phyloP scores from a whole-genome alignment of 768 basidiomycete genomes.

The Dioszegia aurantiaca region DNA sequence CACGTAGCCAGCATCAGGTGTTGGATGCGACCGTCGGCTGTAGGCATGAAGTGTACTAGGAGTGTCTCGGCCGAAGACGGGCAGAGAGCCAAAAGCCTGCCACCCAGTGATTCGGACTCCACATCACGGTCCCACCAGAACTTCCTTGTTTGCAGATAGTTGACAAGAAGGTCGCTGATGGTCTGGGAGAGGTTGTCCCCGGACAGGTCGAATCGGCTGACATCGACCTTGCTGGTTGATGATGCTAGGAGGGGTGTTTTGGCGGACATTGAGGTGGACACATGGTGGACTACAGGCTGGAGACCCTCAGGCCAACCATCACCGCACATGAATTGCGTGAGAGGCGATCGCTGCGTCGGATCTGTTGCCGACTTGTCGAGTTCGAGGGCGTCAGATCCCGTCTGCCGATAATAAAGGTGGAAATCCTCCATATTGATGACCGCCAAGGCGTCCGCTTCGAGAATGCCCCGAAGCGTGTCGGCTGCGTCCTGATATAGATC shows the following conservation, averaged over 20 bases:
- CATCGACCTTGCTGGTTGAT: constrained; percentile 8
- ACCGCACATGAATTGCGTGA: constrained; percentile 32
- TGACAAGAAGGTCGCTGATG: constrained; percentile 24
- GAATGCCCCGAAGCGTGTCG: constrained; percentile 28
- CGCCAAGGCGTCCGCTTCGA: constrained; percentile 39
- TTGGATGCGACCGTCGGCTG: constrained; percentile 33
- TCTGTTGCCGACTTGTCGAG: constrained; percentile 10
- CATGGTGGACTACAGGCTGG: constrained; percentile 38
- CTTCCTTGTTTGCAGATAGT: constrained; percentile 23
- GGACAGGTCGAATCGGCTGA: constrained; percentile 20
- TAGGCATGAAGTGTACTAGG: constrained; percentile 27
- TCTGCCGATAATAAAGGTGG: constrained; percentile 34
- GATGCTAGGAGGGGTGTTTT: constrained; percentile 18
- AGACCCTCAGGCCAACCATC: constrained; percentile 31
- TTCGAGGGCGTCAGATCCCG: constrained; percentile 4
- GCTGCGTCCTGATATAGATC: constrained; percentile 35
- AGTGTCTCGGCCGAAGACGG: constrained; percentile 30
- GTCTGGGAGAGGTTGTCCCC: constrained; percentile 7
- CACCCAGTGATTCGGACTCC: constrained; percentile 19
- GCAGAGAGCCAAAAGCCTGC: constrained; percentile 31
- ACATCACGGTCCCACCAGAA: constrained; percentile 44
- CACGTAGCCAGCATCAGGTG: constrained; percentile 41
- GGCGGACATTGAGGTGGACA: constrained; percentile 3
- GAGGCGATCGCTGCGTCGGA: constrained; percentile 1
- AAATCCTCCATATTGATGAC: constrained; percentile 43